Conservation (phyloP, 1,284 basidiomycete genomes). For the Flammula alnicola region DNA sequence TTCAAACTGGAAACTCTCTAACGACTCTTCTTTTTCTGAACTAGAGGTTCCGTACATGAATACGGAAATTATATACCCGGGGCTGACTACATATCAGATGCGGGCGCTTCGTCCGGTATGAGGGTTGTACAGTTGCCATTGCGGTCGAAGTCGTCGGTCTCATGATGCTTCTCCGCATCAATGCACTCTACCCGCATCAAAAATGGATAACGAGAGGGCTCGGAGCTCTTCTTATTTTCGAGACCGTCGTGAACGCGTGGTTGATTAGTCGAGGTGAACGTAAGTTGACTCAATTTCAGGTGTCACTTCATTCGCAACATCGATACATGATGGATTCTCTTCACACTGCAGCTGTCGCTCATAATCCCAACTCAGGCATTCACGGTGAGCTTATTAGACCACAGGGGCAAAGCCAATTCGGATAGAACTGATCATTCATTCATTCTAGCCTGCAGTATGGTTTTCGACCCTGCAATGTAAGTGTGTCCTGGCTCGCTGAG, state of each 20-base stretch:
- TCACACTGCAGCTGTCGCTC: slow-evolving; percentile 38
- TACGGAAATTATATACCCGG: background rate
- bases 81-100: slow-evolving; percentile 38
- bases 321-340: slow-evolving; percentile 1
- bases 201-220: slow-evolving; percentile 41
- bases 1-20: background rate
- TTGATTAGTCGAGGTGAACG: slow-evolving; percentile 47
- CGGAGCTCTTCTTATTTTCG: slow-evolving; percentile 40
- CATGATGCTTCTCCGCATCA: slow-evolving; percentile 62
- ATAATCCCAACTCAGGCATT: slow-evolving; percentile 39
- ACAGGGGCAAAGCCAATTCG: background rate
- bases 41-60: slow-evolving; percentile 1
- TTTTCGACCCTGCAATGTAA: slow-evolving; percentile 48
- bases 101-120: slow-evolving; percentile 51
- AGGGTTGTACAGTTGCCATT: slow-evolving; percentile 52
- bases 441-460: slow-evolving; percentile 55
- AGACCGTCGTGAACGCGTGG: slow-evolving; percentile 52
- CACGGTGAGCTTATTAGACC: slow-evolving; percentile 30
- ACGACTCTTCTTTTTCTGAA: background rate
- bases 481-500: slow-evolving; percentile 10
- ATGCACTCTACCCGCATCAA: slow-evolving; percentile 48
- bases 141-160: slow-evolving; percentile 52
- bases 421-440: background rate
- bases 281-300: slow-evolving; percentile 25
- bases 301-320: too few species aligned